Evolutionary conservation across 805 yeast genomes (phyloP), one percentile per base, ranked within the genome.

Genomic region (Saccharomycopsis lassenensis): DNA sequence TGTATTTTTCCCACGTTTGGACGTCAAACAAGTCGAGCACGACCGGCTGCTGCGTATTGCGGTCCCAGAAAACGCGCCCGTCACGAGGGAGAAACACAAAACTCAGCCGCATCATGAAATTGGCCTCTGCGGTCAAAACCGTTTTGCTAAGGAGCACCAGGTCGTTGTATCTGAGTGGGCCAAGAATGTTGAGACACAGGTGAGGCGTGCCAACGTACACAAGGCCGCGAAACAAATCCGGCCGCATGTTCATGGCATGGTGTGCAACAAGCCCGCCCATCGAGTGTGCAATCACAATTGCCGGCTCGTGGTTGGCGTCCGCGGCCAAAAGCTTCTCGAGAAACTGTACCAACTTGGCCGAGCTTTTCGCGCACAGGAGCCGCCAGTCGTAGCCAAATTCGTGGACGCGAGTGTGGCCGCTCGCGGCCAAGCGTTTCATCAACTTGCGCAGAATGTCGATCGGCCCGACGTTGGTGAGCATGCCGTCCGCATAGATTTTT

Each of bases 361-460:
- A 61, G 14, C 66, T 58, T 4, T 74, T 53, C 28, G 74, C 81
- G 2, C 74, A 65, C 5, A 87, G 74, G 4, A 86, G 56, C 48
- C 96, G 68, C 96, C 96, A 87, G 59, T 87, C 96, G 55, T 86
- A 87, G n/a, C 94, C 93, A 57, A 77, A 87, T 39, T 79, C 77
- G 37, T 71, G 70, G 4, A 83, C 74, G 58, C 67, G 3, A 79
- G 68, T 8, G 12, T 70, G 72, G 2, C 81, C 77, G 47, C 75
- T 77, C 5, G 61, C 46, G 2, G 48, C 48, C 24, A 87, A 54
- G 46, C 61, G 69, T 31, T 68, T 66, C 33, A 80, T 65, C 38
- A 87, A 58, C 46, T 66, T 69, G 42, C 67, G 67, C 35, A 85
- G 69, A 14, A 86, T 68, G 52, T 86, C 96, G 11, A 86, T 74